A percentile compares a stretch with the other conserved stretches of the same genome.
phyloP scores from a whole-genome alignment of 1,139 yeast genomes.

The Diutina siamensis region DNA sequence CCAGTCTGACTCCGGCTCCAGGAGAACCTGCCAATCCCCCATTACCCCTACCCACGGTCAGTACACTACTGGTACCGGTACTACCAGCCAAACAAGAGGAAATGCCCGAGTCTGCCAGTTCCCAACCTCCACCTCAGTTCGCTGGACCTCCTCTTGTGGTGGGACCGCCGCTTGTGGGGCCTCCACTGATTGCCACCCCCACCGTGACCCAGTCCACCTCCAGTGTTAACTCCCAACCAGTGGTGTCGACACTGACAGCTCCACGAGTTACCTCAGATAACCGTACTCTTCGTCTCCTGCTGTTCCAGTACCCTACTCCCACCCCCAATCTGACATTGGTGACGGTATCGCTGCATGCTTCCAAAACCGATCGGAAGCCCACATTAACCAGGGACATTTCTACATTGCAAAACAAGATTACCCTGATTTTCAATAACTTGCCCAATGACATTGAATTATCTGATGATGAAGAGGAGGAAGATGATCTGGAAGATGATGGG shows the following conservation, averaged over 20 bases:
- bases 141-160: background rate
- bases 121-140: background rate
- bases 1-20: background rate
- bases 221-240: too few relatives aligned
- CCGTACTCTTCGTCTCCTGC: background rate
- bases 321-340: background rate
- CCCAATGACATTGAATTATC: conserved; percentile 40
- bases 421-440: conserved; percentile 32
- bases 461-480: conserved; percentile 18
- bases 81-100: background rate
- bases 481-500: background rate
- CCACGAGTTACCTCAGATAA: conserved; percentile 1
- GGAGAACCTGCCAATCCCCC: background rate
- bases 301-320: background rate
- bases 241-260: background rate
- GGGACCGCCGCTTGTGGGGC: background rate
- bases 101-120: background rate
- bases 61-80: background rate
- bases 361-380: background rate
- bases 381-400: conserved; percentile 2
- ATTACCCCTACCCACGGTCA: background rate
- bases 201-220: background rate
- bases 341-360: background rate
- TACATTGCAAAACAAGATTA: conserved; percentile 15
- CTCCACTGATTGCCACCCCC: background rate